Conservation (phyloP, 805 yeast species). For the Kodamaea jinghongensis region DNA sequence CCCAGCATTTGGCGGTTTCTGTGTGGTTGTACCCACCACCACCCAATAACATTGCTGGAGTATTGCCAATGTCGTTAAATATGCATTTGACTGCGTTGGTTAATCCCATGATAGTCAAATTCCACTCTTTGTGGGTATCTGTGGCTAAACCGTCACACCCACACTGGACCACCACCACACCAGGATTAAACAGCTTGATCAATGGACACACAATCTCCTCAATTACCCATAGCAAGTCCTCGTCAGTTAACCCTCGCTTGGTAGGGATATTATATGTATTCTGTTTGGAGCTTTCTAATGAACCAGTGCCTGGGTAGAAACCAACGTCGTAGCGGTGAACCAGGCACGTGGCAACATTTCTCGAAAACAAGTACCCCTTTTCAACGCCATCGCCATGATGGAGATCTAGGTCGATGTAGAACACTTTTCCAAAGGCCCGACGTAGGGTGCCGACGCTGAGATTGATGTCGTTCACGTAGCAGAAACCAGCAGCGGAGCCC, state of each 20-base stretch:
- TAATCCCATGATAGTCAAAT: conserved; percentile 53
- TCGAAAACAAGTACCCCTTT: conserved; percentile 54
- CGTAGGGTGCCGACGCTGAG: conserved; percentile 54
- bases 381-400: conserved; percentile 86
- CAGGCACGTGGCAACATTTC: conserved; percentile 58
- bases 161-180: conserved; percentile 59
- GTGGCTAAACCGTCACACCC: conserved; percentile 75
- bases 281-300: conserved; percentile 28
- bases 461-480: conserved; percentile 70
- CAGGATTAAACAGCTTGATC: conserved; percentile 39
- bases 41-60: conserved; percentile 54
- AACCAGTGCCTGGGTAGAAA: conserved; percentile 74
- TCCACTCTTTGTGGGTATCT: conserved; percentile 69
- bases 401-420: conserved; percentile 69
- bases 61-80: conserved; percentile 13
- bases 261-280: conserved; percentile 54
- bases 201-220: conserved; percentile 45
- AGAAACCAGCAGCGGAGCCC: conserved; percentile 61
- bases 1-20: conserved; percentile 63
- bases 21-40: conserved; percentile 75
- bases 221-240: conserved; percentile 34
- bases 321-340: conserved; percentile 64
- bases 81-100: conserved; percentile 34
- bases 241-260: conserved; percentile 54
- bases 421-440: conserved; percentile 41